Conservation (phyloP, 805 yeast species). For the Lipomyces sp. region DNA sequence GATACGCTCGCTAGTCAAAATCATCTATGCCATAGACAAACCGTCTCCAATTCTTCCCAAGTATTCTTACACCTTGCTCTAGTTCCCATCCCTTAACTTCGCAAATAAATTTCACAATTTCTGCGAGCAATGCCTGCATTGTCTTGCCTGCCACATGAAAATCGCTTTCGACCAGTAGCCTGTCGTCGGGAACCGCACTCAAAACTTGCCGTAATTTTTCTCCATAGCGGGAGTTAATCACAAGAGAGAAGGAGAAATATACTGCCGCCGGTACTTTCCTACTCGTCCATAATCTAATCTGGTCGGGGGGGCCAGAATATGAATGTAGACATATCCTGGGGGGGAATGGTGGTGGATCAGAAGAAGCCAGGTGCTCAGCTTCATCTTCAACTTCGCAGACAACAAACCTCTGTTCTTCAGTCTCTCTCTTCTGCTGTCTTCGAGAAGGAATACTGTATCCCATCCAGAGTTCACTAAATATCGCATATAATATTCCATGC, state of each 20-base stretch:
- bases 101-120: slow-evolving; percentile 26
- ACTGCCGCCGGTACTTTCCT: slow-evolving; percentile 46
- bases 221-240: slow-evolving; percentile 51
- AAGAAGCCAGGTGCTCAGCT: neutral
- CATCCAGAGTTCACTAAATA: slow-evolving; percentile 42
- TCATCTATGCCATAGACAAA: slow-evolving; percentile 23
- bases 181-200: slow-evolving; percentile 45
- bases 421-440: slow-evolving; percentile 10
- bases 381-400: neutral
- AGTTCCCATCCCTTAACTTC: slow-evolving; percentile 33
- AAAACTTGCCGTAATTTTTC: slow-evolving; percentile 45
- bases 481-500: slow-evolving; percentile 64
- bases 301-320: slow-evolving; percentile 81
- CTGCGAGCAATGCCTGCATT: slow-evolving; percentile 38
- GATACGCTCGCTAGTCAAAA: neutral
- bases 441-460: slow-evolving; percentile 20
- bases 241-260: slow-evolving; percentile 59
- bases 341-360: slow-evolving; percentile 32
- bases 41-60: slow-evolving; percentile 22
- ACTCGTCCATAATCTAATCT: slow-evolving; percentile 55
- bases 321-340: slow-evolving; percentile 72
- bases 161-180: slow-evolving; percentile 61
- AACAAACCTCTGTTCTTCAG: slow-evolving; percentile 5
- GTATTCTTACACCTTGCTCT: slow-evolving; percentile 29
- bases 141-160: slow-evolving; percentile 44